Base-by-base conservation (phyloP, 768 basidiomycete species). In the Hygrocybe punicea region DNA sequence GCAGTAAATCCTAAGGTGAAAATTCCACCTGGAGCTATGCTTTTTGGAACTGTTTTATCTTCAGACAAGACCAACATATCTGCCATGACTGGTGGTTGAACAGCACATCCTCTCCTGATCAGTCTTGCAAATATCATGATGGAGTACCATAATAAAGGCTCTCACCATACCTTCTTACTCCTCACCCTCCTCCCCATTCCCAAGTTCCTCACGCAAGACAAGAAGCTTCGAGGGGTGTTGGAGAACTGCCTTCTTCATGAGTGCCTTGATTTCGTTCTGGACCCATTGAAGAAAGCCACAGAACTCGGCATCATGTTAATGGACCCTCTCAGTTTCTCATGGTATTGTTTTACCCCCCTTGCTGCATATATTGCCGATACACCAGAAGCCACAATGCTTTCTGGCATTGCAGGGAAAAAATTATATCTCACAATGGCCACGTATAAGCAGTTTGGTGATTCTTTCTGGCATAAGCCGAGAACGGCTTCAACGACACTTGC, bases 21-120 rank as follows among this genome's bases (percentile, higher is more conserved):
- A 40, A 50, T 71, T 10, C 67, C 63, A 6, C 3, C 35, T 1
- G 69, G 69, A 1, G 60, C 63, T 0, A 73, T 68, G 0, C 58
- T 74, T 14, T 50, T 73, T 7, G 68, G 72, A 1, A 60, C 64
- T 0, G 62, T 74, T 9, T 51, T 65, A 1, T 67, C 68, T 3
- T 70, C 69, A 0, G 69, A 74, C 53, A 75, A 75, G 50, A 73
- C 72, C 6, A 65, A 65, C 19, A 64, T 76, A 13, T 66, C 71
- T 0, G 55, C 62, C 16, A 66, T 66, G 52, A 71, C 69, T 10
- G 71, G 72, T 13, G 62, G 63, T 23, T 64, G 67, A 34, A 58
- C 61, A 4, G 72, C 69, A 35, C 70, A 75, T 37, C 73, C 70
- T 0, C 51, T 74, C 0, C 56, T 74, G 0, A 54, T 75, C 7